phyloP scores from a whole-genome alignment of 2,329 filamentous ascomycete genomes.

The Fusarium sp. region DNA sequence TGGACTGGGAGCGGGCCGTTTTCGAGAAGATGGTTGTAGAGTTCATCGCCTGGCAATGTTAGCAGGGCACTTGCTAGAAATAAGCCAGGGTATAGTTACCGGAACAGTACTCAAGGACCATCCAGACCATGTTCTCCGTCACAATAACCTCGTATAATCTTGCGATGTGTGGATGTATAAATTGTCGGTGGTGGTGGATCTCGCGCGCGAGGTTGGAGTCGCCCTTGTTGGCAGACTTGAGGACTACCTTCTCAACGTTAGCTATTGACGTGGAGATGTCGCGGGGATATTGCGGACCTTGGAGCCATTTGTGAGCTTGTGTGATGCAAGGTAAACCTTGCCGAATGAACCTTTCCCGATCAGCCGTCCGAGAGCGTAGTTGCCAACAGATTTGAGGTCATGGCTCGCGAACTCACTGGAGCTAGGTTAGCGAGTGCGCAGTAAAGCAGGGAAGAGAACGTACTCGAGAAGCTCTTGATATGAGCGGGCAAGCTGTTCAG shows the following conservation, averaged over 20 bases:
- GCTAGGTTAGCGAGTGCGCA: constrained; percentile 19
- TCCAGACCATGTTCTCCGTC: constrained; percentile 93
- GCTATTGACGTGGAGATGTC: constrained; percentile 1
- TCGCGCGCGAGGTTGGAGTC: constrained; percentile 96
- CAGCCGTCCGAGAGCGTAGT: constrained; percentile 90
- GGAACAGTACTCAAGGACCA: constrained; percentile 95
- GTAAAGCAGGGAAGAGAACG: constrained; percentile 51
- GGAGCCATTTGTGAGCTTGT: constrained; percentile 98
- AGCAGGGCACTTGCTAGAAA: constrained; percentile 26
- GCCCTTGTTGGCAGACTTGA: constrained; percentile 97
- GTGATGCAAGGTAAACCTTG: constrained; percentile 94
- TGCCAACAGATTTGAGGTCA: constrained; percentile 92
- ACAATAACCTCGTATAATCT: constrained; percentile 98
- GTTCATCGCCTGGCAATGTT: constrained; percentile 80
- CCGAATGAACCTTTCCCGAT: constrained; percentile 99
- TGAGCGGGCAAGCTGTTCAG: constrained; percentile 85
- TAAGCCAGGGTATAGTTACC: constrained; percentile 64
- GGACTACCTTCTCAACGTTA: constrained; percentile 78
- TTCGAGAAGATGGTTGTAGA: constrained; percentile 94
- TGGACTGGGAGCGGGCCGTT: constrained; percentile 85
- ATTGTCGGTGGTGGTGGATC: constrained; percentile 98
- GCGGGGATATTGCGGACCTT: constrained; percentile 71
- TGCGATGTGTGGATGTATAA: constrained; percentile 96
- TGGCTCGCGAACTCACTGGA: constrained; percentile 90
- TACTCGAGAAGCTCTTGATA: constrained; percentile 97